Conservation (phyloP, 371 early-diverging fungal genomes). For the Rhizopus arrhizus region DNA sequence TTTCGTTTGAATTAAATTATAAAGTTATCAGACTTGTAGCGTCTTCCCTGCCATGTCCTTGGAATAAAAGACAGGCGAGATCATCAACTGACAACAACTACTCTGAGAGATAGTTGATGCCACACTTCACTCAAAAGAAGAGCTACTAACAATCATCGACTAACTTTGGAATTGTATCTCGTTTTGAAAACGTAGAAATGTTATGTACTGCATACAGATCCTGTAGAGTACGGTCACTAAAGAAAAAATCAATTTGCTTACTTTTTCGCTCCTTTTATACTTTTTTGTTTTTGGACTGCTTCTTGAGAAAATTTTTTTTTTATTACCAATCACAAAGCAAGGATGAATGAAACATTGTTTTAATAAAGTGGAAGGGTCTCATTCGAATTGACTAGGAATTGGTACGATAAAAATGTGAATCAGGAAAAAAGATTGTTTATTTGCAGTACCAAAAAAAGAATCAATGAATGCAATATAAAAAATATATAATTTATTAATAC, state of each 20-base stretch:
- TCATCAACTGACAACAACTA: constrained; percentile 37
- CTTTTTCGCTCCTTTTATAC: constrained; percentile 31
- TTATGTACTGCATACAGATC: constrained; percentile 55
- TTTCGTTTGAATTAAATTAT: constrained; percentile 20
- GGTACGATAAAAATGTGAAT: too few species aligned
- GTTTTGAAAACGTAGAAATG: constrained; percentile 53
- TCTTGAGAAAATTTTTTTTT: constrained; percentile 9
- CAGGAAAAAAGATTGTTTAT: too few species aligned
- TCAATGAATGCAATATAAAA: too few species aligned
- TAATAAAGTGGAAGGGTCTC: too few species aligned
- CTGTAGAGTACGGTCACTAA: constrained; percentile 55
- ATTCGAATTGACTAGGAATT: too few species aligned
- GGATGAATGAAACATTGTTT: too few species aligned
- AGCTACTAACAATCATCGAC: constrained; percentile 43
- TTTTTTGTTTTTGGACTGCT: constrained; percentile 17
- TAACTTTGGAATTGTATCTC: constrained; percentile 44
- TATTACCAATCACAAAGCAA: not conserved
- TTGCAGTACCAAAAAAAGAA: too few species aligned
- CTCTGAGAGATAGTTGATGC: constrained; percentile 20
- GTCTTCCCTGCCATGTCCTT: constrained; percentile 44
- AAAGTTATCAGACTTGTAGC: constrained; percentile 45
- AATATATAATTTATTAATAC: too few species aligned
- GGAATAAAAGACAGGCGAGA: constrained; percentile 41
- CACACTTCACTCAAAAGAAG: constrained; percentile 53
- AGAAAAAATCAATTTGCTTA: constrained; percentile 28